phyloP scores from a whole-genome alignment of 805 yeast species.

The Ogataea thermomethanolica region DNA sequence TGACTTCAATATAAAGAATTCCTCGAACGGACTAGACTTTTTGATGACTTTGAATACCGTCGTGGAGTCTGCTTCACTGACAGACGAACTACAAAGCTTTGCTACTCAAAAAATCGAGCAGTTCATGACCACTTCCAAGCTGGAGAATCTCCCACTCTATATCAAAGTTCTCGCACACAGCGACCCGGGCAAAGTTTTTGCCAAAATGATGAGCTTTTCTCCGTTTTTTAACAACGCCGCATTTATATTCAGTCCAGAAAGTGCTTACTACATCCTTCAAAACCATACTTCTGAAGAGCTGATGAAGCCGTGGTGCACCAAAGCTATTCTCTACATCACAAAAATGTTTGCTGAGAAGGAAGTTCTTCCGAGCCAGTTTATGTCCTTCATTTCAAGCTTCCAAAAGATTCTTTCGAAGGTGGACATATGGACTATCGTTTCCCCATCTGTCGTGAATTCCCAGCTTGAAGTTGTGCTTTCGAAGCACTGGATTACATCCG shows the following conservation, averaged over 20 bases:
- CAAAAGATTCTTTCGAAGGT: conserved; percentile 28
- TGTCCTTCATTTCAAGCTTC: conserved; percentile 32
- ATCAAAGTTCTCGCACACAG: conserved; percentile 1
- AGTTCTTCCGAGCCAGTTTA: conserved; percentile 28
- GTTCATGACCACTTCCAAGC: conserved; percentile 1
- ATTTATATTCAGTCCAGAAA: conserved; percentile 27
- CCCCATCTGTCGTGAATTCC: conserved; percentile 49
- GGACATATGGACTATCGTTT: conserved; percentile 40
- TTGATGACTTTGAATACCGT: conserved; percentile 1
- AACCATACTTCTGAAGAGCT: conserved; percentile 17
- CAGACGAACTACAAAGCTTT: neutral
- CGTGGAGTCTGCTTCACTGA: neutral
- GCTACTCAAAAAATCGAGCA: neutral
- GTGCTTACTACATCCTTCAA: conserved; percentile 15
- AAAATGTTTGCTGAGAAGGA: conserved; percentile 54
- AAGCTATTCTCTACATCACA: conserved; percentile 57
- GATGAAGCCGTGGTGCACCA: conserved; percentile 51
- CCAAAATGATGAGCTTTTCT: conserved; percentile 18
- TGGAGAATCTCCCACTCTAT: neutral
- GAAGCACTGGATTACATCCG: conserved; percentile 43
- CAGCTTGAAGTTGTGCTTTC: conserved; percentile 61
- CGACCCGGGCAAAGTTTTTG: conserved; percentile 1
- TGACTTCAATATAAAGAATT: neutral
- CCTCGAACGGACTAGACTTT: conserved; percentile 3
- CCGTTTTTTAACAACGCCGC: conserved; percentile 33